Base-by-base conservation (phyloP, 1,139 yeast species). In the Candida sojae region DNA sequence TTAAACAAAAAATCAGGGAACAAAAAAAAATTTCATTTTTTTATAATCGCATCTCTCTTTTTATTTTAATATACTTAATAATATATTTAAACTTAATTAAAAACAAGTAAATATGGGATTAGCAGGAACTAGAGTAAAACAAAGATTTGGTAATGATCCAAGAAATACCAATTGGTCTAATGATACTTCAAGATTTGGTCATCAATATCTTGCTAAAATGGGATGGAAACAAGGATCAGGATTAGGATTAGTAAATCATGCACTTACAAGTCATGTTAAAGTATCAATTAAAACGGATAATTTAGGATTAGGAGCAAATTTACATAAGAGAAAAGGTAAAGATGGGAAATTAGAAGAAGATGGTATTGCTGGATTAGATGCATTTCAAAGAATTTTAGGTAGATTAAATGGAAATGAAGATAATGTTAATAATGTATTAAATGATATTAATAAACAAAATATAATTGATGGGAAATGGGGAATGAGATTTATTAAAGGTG, bases 151-250 rank as follows among this genome's bases (percentile, higher is more conserved):
- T 12, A 70, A 78, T 43, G 99, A 93, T 68, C 99, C 99, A 13
- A 76, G 98, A 60, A 93, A 93, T 61, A 91, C 97, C 4, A 81
- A 83, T 56, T 93, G 99, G 99, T 88, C 97, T 32, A 90, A 91
- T 63, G 84, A 93, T 59, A 86, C 88, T 0, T 73, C 76, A 7
- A 71, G 97, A 50, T 93, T 93, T 62, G 99, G 99, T 1, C 97
- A 88, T 64, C 83, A 86, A 60, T 91, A 91, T 64, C 66, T 93
- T 49, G 83, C 84, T 53, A 84, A 82, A 57, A 73, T 85, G 64
- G 99, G 99, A 10, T 93, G 99, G 99, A 77, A 74, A 47, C 96
- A 96, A 1, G 99, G 99, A 10, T 71, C 76, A 54, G 98, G 99
- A 4, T 76, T 93, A 25, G 99, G 99, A 2, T 63, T 82, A 54